These are phyloP conservation scores for Tilletia indica DNA, from an alignment of 1,284 basidiomycete species.

Conservation along the genomic window DNA sequence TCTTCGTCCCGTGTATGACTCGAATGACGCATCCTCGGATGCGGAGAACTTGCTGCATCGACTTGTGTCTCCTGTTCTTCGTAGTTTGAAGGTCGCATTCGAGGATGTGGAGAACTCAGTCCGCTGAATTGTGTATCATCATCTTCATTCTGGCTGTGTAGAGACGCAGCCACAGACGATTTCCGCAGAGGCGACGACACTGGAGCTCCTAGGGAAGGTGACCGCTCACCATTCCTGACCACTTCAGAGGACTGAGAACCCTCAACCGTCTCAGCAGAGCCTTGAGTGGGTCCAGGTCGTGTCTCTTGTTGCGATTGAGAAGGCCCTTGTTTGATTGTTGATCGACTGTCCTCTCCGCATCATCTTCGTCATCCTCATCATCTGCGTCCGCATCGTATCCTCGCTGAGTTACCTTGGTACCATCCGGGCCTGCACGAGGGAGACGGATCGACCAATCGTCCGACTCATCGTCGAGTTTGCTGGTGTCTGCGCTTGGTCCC, in stretches of 20 bases:
- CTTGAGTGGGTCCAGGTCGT: neutral
- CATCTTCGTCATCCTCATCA: neutral
- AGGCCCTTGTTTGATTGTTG: constrained; percentile 1
- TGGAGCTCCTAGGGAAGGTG: neutral
- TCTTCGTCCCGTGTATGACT: neutral
- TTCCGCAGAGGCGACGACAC: neutral
- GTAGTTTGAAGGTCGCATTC: neutral
- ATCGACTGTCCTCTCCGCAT: neutral
- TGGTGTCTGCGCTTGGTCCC: neutral
- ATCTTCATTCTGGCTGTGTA: neutral
- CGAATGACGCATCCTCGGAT: too few species aligned
- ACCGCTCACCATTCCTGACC: neutral
- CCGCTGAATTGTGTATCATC: neutral
- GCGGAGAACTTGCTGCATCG: too few species aligned
- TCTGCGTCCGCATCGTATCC: neutral
- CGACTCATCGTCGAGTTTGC: neutral
- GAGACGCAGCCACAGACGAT: neutral
- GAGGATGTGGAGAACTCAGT: neutral
- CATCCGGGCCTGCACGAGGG: neutral
- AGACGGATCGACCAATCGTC: neutral
- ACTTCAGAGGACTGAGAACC: neutral
- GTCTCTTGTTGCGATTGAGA: neutral
- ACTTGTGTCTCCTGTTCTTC: neutral
- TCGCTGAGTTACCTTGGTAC: neutral
- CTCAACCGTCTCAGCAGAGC: neutral